Evolutionary conservation across 2,329 filamentous ascomycete genomes (phyloP), one percentile per base, ranked within the genome.

Genomic region (Fusarium oligoseptatum): DNA sequence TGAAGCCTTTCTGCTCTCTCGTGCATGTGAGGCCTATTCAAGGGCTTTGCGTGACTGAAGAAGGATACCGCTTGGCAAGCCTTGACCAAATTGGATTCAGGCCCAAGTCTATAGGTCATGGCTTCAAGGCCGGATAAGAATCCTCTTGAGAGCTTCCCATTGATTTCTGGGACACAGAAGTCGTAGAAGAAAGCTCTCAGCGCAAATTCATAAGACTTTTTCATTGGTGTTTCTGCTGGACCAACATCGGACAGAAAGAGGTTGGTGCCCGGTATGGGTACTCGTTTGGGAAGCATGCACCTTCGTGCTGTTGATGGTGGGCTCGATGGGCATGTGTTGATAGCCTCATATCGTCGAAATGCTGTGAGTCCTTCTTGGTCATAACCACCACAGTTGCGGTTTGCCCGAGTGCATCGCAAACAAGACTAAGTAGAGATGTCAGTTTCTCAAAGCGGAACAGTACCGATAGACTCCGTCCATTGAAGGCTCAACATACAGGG

Each of bases 311-410:
- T 36, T 15, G 29, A 36, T 24, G 32, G 52, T 22, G 52, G 52
- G n/a, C n/a, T 57, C 2, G n/a, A 9, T 12, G 52, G 12, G 15
- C 7, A n/a, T 10, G 32, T 24, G 8, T 57, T 22, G 32, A 22
- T n/a, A 6, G 20, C 29, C 52, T 57, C 52, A 36, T 57, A 57
- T 24, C 34, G 52, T 24, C 52, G 52, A 24, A 57, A 57, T 37
- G 52, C 34, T 5, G 12, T 37, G 20, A 57, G 52, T 15, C 29
- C 34, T 17, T 57, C 52, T 34, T 22, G n/a, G 5, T 57, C 52
- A 36, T 57, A 57, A 4, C 52, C 52, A 17, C 52, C 52, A 57
- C 52, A 57, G 32, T 57, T 57, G 34, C 52, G 52, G 32, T 57
- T 34, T 15, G 52, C 52, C 15, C 52, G 36, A 22, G 52, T 57